Percentiles rank a stretch among this genome's conserved stretches.
Evolutionary conservation across 2,329 filamentous ascomycete genomes (phyloP).

Genomic region (Epichloe bromicola): DNA sequence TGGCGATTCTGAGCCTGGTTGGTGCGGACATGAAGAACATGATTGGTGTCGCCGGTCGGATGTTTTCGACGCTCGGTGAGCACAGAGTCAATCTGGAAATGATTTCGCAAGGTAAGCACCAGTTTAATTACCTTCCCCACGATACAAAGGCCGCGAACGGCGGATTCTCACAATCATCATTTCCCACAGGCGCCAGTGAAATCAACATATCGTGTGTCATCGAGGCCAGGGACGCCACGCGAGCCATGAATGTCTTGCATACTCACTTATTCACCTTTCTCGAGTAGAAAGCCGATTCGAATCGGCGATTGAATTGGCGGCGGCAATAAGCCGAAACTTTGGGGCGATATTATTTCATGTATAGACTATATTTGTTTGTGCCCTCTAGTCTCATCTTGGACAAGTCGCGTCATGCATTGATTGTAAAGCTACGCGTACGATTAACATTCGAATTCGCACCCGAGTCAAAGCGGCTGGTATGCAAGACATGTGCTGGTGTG

Average conservation of each 20-base stretch:
- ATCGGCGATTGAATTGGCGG: neutral
- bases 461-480: neutral
- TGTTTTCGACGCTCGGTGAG: constrained; percentile 90
- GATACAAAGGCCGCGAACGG: neutral
- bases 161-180: neutral
- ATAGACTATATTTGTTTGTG: neutral
- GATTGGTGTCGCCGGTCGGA: constrained; percentile 81
- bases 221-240: constrained; percentile 76
- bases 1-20: constrained; percentile 92
- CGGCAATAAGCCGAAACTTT: neutral
- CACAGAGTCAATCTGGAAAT: constrained; percentile 97
- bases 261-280: constrained; percentile 95
- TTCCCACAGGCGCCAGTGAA: constrained; percentile 68
- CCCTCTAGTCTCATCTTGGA: neutral
- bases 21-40: constrained; percentile 97
- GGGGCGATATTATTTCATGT: neutral
- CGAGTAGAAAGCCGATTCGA: constrained; percentile 35
- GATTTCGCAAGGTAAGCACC: constrained; percentile 79
- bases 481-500: neutral
- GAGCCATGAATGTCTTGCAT: constrained; percentile 91
- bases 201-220: constrained; percentile 99
- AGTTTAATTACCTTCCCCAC: neutral
- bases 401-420: neutral
- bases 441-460: neutral
- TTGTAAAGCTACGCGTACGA: neutral